A percentile compares a stretch with the other conserved stretches of the same genome.
phyloP scores from a whole-genome alignment of 805 yeast genomes.

The Debaryomyces maramus region DNA sequence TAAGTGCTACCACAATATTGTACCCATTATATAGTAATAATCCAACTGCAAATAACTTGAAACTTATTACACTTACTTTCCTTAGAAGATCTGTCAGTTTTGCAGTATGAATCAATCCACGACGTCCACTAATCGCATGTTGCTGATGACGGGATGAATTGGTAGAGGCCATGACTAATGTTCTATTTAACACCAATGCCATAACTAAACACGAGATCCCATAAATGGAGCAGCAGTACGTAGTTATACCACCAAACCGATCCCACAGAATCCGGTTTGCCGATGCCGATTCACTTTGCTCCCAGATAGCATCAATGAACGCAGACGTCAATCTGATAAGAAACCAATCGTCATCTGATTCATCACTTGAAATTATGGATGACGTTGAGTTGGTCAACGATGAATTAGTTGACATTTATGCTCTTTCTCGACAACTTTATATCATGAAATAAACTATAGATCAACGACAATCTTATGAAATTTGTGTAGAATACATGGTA shows the following conservation, averaged over 20 bases:
- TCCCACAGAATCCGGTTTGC: slow-evolving; percentile 2
- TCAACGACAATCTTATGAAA: background rate
- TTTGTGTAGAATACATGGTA: too few species aligned
- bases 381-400: background rate
- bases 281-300: slow-evolving; percentile 12
- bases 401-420: slow-evolving; percentile 1
- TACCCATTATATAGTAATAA: slow-evolving; percentile 25
- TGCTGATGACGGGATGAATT: slow-evolving; percentile 15
- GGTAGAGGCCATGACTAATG: slow-evolving; percentile 38
- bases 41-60: slow-evolving; percentile 29
- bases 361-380: background rate
- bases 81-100: slow-evolving; percentile 19
- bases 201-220: slow-evolving; percentile 38
- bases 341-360: background rate
- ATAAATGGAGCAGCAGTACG: slow-evolving; percentile 38
- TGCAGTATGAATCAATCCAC: slow-evolving; percentile 5
- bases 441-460: background rate
- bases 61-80: slow-evolving; percentile 18
- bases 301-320: slow-evolving; percentile 15
- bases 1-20: slow-evolving; percentile 33
- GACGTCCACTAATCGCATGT: slow-evolving; percentile 2
- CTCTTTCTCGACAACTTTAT: background rate
- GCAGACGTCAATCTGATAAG: slow-evolving; percentile 6
- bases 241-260: slow-evolving; percentile 13
- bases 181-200: slow-evolving; percentile 40